phyloP scores from a whole-genome alignment of 78 protist species.

The Dictyostelium purpureum region DNA sequence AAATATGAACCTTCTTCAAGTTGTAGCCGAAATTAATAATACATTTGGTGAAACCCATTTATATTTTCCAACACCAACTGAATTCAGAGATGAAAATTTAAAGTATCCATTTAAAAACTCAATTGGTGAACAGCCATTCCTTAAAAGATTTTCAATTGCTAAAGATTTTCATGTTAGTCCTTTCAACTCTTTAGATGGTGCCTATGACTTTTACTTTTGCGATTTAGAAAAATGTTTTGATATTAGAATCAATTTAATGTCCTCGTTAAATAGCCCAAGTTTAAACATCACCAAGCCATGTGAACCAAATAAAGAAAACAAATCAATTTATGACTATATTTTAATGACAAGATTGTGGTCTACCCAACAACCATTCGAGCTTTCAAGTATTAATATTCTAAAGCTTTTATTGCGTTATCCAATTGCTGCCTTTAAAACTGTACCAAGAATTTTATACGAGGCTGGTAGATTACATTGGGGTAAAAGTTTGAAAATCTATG shows the following conservation, averaged over 20 bases:
- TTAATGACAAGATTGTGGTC: conserved; percentile 55
- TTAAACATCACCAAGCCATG: background rate
- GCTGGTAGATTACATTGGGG: conserved; percentile 51
- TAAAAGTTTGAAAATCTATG: conserved; percentile 15
- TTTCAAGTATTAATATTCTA: background rate
- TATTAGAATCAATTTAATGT: conserved; percentile 43
- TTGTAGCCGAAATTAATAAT: conserved; percentile 59
- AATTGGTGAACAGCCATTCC: background rate
- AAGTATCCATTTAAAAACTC: background rate
- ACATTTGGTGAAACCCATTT: conserved; percentile 73
- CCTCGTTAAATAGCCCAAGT: background rate
- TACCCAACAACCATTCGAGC: background rate
- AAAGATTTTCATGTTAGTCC: conserved; percentile 72
- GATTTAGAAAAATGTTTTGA: conserved; percentile 38
- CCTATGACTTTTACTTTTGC: conserved; percentile 28
- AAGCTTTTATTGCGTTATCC: conserved; percentile 8
- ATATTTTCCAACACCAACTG: conserved; percentile 7
- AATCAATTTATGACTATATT: conserved; percentile 2
- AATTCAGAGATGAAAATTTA: background rate
- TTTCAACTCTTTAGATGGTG: conserved; percentile 60
- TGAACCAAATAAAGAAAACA: background rate
- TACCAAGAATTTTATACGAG: conserved; percentile 49
- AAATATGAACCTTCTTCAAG: background rate
- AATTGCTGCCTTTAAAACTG: conserved; percentile 2
- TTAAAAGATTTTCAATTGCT: background rate